Evolutionary conservation across 257 asterid genomes (phyloP), one percentile per base, ranked within the genome.

Genomic region (Knoxia roxburghii): DNA sequence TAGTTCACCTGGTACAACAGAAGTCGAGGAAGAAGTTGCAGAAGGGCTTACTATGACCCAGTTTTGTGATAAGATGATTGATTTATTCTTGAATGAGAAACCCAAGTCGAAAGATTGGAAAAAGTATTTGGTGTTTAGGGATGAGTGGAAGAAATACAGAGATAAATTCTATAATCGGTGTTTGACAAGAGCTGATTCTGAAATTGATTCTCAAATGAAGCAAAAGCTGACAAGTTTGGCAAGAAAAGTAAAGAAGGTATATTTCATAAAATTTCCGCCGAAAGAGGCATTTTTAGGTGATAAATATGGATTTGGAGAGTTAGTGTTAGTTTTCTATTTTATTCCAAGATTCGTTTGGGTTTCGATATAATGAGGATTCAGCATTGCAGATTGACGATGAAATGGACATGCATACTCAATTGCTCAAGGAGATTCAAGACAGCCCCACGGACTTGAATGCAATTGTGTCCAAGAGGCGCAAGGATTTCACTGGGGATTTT

Each of bases 321-420:
- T 41, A 29, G 56, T 54, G 60, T 49, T 70, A 27, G 48, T 65
- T 55, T 65, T 32, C 46, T 20, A 17, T 55, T 48, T 17, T 41
- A 18, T n/a, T 54, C 53, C 12, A 23, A 40, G 20, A 32, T 23
- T 53, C 43, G 58, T 29, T 24, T 49, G 54, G 15, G 54, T 48
- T 63, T 24, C 65, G 51, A 56, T 43, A 76, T 79, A 82, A 80
- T 78, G 71, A 65, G 51, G 68, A 71, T 56, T 77, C 70, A 50
- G 67, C 33, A 41, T 72, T 86, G 81, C 90, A 92, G 97, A 89
- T 92, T 82, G 97, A 92, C 71, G 96, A 87, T 70, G 98, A 89
- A 80, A 89, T 92, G 91, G 95, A 84, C 35, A 80, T 77, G 77
- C 91, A 92, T 77, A 49, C 75, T 55, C 85, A 80, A 40, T 91